These are phyloP conservation scores for Pichia sp. DNA, from an alignment of 1,139 yeast genomes.

Conservation along the genomic window DNA sequence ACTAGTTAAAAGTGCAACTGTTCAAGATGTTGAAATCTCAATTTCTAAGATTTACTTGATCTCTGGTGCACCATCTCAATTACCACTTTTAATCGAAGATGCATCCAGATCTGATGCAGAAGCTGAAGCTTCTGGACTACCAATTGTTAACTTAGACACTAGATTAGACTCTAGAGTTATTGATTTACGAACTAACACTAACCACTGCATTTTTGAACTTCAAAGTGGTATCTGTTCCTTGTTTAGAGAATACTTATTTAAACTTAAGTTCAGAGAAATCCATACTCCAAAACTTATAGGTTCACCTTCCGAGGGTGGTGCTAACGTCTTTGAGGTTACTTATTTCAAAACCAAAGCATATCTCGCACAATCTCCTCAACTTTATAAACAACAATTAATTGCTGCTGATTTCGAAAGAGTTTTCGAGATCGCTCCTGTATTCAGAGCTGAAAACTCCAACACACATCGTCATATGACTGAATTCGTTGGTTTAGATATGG, in stretches of 20 bases:
- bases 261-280: conserved; percentile 71
- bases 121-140: conserved; percentile 87
- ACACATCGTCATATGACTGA: conserved; percentile 99
- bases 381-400: conserved; percentile 94
- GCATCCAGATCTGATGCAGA: conserved; percentile 93
- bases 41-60: conserved; percentile 67
- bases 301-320: conserved; percentile 96
- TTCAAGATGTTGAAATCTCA: conserved; percentile 82
- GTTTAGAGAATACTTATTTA: conserved; percentile 78
- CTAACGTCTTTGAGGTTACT: conserved; percentile 87
- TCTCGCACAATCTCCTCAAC: conserved; percentile 96
- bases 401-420: conserved; percentile 97
- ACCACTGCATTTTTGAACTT: conserved; percentile 93
- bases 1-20: conserved; percentile 81
- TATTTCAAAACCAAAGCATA: conserved; percentile 91
- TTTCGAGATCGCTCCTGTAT: conserved; percentile 94
- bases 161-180: conserved; percentile 91
- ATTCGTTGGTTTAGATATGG: conserved; percentile 94
- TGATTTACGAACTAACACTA: conserved; percentile 92
- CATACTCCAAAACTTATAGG: conserved; percentile 95
- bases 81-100: conserved; percentile 93
- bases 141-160: conserved; percentile 92
- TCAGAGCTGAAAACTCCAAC: conserved; percentile 98
- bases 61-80: conserved; percentile 83
- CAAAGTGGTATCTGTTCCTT: conserved; percentile 83